Conservation (phyloP, 257 asterid species). For the Solanum chilense region DNA sequence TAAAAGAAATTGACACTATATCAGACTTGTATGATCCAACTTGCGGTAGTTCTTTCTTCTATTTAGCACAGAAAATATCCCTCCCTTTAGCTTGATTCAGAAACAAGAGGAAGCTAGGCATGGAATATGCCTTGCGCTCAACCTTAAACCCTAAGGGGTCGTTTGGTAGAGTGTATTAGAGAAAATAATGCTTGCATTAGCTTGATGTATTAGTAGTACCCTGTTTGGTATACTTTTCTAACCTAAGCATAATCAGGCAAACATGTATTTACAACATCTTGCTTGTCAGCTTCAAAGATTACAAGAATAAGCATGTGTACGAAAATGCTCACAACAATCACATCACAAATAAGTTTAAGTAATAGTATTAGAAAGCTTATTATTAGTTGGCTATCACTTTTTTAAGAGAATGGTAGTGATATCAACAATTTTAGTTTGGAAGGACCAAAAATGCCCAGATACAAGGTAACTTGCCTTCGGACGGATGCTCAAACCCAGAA, state of each 20-base stretch:
- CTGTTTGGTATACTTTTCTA: no score
- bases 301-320: neutral
- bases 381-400: neutral
- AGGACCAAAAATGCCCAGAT: neutral
- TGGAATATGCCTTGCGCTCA: neutral
- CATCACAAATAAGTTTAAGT: neutral
- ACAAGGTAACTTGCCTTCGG: conserved; percentile 31
- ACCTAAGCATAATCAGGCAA: neutral
- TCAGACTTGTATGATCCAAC: neutral
- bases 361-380: neutral
- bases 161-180: no score
- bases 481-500: conserved; percentile 45
- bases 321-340: neutral
- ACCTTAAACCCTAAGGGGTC: neutral
- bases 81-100: neutral
- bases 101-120: neutral
- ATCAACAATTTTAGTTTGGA: neutral
- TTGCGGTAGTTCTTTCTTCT: neutral
- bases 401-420: neutral
- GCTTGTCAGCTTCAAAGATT: neutral
- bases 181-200: no score
- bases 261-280: neutral
- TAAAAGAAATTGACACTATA: neutral
- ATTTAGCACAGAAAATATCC: neutral
- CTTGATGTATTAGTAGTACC: no score